Conservation (phyloP, 306 rosid species). For the Dalbergia oliveri region DNA sequence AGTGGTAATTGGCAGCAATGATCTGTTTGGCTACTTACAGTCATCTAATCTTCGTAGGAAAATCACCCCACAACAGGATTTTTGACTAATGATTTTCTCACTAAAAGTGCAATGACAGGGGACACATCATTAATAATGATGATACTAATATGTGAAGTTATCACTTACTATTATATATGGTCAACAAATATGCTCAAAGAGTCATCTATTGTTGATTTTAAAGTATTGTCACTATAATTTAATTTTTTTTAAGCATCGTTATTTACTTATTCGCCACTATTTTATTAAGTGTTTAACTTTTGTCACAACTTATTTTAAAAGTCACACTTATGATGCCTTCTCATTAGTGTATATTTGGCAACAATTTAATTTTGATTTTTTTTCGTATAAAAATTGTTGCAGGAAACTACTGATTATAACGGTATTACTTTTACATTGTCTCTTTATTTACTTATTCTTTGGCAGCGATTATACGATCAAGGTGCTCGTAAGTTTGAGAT, state of each 20-base stretch:
- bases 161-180: not conserved
- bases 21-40: conserved; percentile 66
- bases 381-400: too few relatives aligned
- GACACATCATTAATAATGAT: not conserved
- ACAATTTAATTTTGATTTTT: too few relatives aligned
- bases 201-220: not conserved
- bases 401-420: too few relatives aligned
- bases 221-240: too few relatives aligned
- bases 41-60: conserved; percentile 51
- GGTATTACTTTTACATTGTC: not conserved
- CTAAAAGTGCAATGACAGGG: conserved; percentile 70
- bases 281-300: too few relatives aligned
- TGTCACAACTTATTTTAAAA: too few relatives aligned
- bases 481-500: conserved; percentile 80
- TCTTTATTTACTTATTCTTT: not conserved
- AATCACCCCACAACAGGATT: conserved; percentile 59
- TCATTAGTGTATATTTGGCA: too few relatives aligned
- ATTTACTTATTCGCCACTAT: too few relatives aligned
- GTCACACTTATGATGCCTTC: too few relatives aligned
- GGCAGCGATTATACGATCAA: conserved; percentile 65
- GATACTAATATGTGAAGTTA: too few relatives aligned
- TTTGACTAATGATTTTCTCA: conserved; percentile 57
- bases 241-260: too few relatives aligned
- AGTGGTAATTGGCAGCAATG: conserved; percentile 85
- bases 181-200: not conserved